Evolutionary conservation across 768 basidiomycete species (phyloP), one percentile per base, ranked within the genome.

Genomic region (Guyanaporus albipodus): DNA sequence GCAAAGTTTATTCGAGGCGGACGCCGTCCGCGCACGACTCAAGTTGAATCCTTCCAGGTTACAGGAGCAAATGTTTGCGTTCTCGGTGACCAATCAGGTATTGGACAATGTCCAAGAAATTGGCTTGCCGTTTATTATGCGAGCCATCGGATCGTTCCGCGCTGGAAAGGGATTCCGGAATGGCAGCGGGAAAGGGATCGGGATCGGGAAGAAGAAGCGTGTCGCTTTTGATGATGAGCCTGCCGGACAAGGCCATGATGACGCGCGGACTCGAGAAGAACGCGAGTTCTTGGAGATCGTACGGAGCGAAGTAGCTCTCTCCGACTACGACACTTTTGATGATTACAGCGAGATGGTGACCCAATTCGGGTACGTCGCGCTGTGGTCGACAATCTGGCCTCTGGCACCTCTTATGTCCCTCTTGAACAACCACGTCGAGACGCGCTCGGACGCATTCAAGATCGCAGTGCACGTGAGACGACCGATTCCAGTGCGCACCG

Each of bases 331-430:
- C 28, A 71, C 87, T 6, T 93, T 91, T 58, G 79, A 73, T 42
- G 95, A 97, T 68, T 99, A 95, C 67, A 83, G 82, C 58, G 96
- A 99, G 70, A 97, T 99, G 94, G 89, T 89, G 14, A 86, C 87
- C 8, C 91, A 94, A 59, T 96, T 95, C 63, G 94, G 95, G 0
- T 93, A 95, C 61, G 82, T 97, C 24, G 82, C 82, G 8, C 72
- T 97, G 18, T 98, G 93, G 91, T 88, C 84, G 37, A 84, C 90
- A 24, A 90, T 94, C 48, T 98, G 93, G 92, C 91, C 94, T 3
- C 72, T 98, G 15, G 87, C 91, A 3, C 83, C 91, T 73, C 79
- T 84, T 8, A 90, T 92, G 78, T 86, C 91, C 1, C 74, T 95
- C 18, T 57, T 96, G 38, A 99, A 98, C 73, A 97, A 99, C 66